These are phyloP conservation scores for Salix dunnii DNA, from an alignment of 345 rosid species.

Conservation along the genomic window DNA sequence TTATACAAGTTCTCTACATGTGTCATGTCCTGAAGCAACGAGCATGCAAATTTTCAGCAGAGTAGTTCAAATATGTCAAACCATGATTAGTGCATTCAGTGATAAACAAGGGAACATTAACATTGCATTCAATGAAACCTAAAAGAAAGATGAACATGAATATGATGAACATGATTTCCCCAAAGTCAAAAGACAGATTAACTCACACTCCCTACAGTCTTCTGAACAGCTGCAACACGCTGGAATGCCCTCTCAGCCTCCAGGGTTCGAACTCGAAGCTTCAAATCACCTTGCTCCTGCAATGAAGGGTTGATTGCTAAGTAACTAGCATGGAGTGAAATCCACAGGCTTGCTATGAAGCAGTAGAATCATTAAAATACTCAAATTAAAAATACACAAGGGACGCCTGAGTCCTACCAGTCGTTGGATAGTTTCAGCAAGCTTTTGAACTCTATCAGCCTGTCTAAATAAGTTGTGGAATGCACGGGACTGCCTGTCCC, in stretches of 20 bases:
- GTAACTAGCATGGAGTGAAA: not conserved
- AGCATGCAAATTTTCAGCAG: slow-evolving; percentile 1
- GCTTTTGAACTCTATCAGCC: slow-evolving; percentile 91
- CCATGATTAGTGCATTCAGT: not conserved
- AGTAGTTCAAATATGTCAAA: not conserved
- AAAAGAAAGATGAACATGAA: not conserved
- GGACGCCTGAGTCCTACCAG: slow-evolving; percentile 46
- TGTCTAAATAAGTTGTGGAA: slow-evolving; percentile 92
- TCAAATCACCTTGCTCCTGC: slow-evolving; percentile 98
- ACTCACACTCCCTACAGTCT: slow-evolving; percentile 91
- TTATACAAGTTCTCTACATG: not conserved
- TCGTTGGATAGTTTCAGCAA: slow-evolving; percentile 75
- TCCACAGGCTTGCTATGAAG: not conserved
- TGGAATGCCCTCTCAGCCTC: slow-evolving; percentile 96
- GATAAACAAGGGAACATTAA: not conserved
- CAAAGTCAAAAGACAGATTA: not conserved
- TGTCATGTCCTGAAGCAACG: not conserved
- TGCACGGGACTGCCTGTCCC: slow-evolving; percentile 94
- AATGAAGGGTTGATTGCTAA: slow-evolving; percentile 10
- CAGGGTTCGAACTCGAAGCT: slow-evolving; percentile 85
- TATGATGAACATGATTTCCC: not conserved
- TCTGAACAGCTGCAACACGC: slow-evolving; percentile 92
- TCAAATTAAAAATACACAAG: not conserved
- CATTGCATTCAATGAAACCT: not conserved
- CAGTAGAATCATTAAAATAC: not conserved